Conservation (phyloP, 805 yeast genomes). For the Saccharomycopsis babjevae region DNA sequence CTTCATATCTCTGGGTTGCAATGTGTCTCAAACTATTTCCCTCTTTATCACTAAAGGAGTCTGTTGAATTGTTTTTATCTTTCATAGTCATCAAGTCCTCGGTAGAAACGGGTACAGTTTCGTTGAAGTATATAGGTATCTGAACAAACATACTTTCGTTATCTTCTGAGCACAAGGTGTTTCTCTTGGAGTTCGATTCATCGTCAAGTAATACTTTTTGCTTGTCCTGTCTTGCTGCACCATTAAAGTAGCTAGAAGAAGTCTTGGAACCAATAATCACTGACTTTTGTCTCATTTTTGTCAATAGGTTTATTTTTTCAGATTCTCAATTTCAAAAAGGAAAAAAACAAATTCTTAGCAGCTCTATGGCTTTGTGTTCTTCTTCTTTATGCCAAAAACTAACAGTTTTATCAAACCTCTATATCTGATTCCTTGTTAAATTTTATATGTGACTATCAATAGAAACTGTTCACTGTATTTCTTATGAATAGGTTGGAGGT, state of each 20-base stretch:
- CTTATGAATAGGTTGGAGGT: not conserved
- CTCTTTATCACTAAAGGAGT: not conserved
- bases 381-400: no score
- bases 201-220: not conserved
- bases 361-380: no score
- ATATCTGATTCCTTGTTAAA: no score
- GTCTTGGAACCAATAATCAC: not conserved
- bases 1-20: not conserved
- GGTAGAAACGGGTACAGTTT: not conserved
- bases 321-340: not conserved
- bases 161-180: not conserved
- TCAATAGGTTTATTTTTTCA: not conserved
- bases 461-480: not conserved
- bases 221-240: not conserved
- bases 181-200: not conserved
- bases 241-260: not conserved
- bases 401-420: no score
- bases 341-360: no score
- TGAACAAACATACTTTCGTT: not conserved
- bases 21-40: not conserved
- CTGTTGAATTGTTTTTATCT: not conserved
- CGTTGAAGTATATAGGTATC: not conserved
- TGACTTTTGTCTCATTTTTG: not conserved
- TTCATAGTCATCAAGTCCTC: not conserved
- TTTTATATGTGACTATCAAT: no score